These are phyloP conservation scores for Fraxinus angustifolia DNA, from an alignment of 305 asterid species.

Conservation along the genomic window DNA sequence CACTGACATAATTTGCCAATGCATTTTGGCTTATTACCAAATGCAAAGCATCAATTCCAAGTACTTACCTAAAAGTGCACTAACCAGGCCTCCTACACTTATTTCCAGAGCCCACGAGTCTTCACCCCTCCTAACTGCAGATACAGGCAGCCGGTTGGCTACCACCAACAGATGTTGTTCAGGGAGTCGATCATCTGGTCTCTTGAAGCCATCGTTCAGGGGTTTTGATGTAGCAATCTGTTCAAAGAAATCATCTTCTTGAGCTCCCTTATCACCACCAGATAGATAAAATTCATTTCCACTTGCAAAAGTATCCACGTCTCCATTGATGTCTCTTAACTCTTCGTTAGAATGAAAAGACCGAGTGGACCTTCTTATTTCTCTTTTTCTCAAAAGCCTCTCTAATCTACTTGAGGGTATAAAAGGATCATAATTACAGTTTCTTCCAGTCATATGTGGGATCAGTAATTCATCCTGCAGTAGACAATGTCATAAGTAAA, in stretches of 20 bases:
- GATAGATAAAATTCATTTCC: slow-evolving; percentile 34
- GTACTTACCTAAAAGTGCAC: slow-evolving; percentile 73
- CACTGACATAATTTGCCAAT: background rate
- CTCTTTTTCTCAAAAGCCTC: slow-evolving; percentile 73
- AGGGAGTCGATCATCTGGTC: slow-evolving; percentile 40
- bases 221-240: slow-evolving; percentile 31
- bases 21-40: background rate
- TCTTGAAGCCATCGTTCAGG: slow-evolving; percentile 33
- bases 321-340: slow-evolving; percentile 41
- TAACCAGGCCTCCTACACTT: slow-evolving; percentile 81
- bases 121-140: slow-evolving; percentile 71
- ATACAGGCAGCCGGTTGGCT: slow-evolving; percentile 83
- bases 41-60: slow-evolving; percentile 8
- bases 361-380: slow-evolving; percentile 55
- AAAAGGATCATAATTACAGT: slow-evolving; percentile 28
- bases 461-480: slow-evolving; percentile 37
- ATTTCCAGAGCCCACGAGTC: slow-evolving; percentile 75
- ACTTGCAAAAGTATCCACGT: slow-evolving; percentile 31
- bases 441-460: slow-evolving; percentile 35
- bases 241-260: slow-evolving; percentile 44
- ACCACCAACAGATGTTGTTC: slow-evolving; percentile 71
- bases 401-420: slow-evolving; percentile 61
- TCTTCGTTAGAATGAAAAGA: slow-evolving; percentile 46
- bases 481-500: slow-evolving; percentile 19
- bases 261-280: slow-evolving; percentile 40